Percentiles rank a stretch among this genome's conserved stretches.
Conservation (phyloP, 2,329 filamentous ascomycete genomes). For the Rutstroemia sydowiana region DNA sequence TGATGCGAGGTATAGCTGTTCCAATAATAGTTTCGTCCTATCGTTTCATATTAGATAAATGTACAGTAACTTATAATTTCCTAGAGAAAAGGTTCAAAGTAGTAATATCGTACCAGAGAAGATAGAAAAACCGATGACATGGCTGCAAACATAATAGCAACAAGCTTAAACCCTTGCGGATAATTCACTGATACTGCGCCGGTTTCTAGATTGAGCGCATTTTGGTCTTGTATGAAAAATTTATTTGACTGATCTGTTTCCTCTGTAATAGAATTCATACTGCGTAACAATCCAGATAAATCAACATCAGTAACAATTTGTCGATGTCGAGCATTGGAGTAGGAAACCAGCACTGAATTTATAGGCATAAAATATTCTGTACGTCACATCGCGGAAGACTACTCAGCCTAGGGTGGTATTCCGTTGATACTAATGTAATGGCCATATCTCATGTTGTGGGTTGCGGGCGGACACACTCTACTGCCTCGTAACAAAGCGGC, state of each 20-base stretch:
- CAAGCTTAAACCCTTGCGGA: not conserved
- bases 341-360: too few species aligned
- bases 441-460: too few species aligned
- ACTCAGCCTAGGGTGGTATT: too few species aligned
- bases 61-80: not conserved
- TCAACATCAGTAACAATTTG: too few species aligned
- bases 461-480: too few species aligned
- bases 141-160: not conserved
- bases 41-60: not conserved
- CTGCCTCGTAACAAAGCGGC: too few species aligned
- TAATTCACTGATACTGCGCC: not conserved
- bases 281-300: not conserved
- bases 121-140: not conserved
- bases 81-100: too few species aligned
- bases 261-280: not conserved
- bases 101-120: not conserved
- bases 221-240: not conserved
- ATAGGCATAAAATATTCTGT: too few species aligned
- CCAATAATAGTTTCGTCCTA: slow-evolving; percentile 29
- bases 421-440: too few species aligned
- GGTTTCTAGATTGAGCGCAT: not conserved
- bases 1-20: slow-evolving; percentile 30
- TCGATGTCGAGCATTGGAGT: too few species aligned
- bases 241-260: not conserved
- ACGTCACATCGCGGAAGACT: too few species aligned